Base-by-base conservation (phyloP, 1,139 yeast species). In the Candida sp. region DNA sequence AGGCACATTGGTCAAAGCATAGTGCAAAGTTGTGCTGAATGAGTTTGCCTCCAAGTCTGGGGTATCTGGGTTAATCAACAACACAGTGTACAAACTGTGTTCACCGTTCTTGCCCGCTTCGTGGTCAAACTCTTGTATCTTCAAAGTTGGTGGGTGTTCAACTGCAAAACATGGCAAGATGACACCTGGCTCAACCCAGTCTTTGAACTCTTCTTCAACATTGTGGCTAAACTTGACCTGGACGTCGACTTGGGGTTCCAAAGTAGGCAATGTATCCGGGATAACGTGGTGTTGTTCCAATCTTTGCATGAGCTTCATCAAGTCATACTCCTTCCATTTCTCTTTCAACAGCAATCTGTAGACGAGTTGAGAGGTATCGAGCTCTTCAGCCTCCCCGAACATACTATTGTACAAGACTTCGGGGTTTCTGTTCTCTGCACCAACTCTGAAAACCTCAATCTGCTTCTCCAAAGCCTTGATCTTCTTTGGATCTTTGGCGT, bases 181-280 rank as follows among this genome's bases (percentile, higher is more conserved):
- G 38, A 77, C 75, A 45, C 98, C 99, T 9, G 98, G 97, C 49
- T 81, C 86, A 40, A 93, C 72, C 90, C 90, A 86, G 56, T 77
- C 80, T 41, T 63, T 55, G 48, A 77, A 75, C 46, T 72, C 73
- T 52, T 83, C 80, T 23, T 81, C 74, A 50, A 80, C 77, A 47
- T 84, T 84, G 56, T 89, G 90, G 42, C 88, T 86, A 66, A 94
- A 94, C 69, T 84, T 86, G 46, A 96, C 68, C 49, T 82, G 76
- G 7, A 94, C 91, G 48, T 89, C 90, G 12, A 84, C 96, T 56
- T 78, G 73, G 22, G 99, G 98, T n/a, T 81, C 85, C 52, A 94
- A 71, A 0, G 98, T 91, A 26, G 98, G 96, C 65, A 94, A 67
- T 2, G 98, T 92, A 66, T 94, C 99, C 28, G 99, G 99, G 56